Conservation (phyloP, 1,284 basidiomycete genomes). For the Trichosporon coremiiforme region DNA sequence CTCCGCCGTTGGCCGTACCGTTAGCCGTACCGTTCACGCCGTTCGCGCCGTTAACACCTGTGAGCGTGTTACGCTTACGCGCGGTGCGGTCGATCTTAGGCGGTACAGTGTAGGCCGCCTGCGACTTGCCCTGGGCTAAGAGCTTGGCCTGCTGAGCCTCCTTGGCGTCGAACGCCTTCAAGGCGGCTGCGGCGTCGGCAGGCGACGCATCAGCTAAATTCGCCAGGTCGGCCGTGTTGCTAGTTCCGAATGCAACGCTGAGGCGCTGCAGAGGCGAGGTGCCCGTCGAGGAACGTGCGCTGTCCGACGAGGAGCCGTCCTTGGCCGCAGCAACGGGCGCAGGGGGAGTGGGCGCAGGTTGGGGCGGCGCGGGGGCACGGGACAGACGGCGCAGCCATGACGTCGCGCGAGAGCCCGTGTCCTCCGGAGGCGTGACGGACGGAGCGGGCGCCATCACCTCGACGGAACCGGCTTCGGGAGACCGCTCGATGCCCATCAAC, state of each 20-base stretch:
- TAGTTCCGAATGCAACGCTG: slow-evolving; percentile 33
- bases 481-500: slow-evolving; percentile 76
- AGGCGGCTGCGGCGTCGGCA: slow-evolving; percentile 30
- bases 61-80: not conserved
- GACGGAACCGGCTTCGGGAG: not conserved
- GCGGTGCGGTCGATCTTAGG: slow-evolving; percentile 27
- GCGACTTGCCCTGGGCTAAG: slow-evolving; percentile 38
- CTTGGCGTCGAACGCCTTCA: slow-evolving; percentile 43
- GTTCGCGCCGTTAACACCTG: slow-evolving; percentile 12
- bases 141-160: slow-evolving; percentile 40
- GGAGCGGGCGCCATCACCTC: slow-evolving; percentile 8
- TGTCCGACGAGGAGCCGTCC: slow-evolving; percentile 8
- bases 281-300: not conserved
- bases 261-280: slow-evolving; percentile 36
- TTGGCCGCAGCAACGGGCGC: not conserved
- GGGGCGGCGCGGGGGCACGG: slow-evolving; percentile 12
- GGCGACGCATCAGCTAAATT: slow-evolving; percentile 16
- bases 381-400: slow-evolving; percentile 27
- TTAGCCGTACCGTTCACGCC: not conserved
- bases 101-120: slow-evolving; percentile 39
- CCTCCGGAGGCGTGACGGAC: slow-evolving; percentile 9
- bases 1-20: not conserved
- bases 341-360: not conserved
- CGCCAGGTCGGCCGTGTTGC: slow-evolving; percentile 14
- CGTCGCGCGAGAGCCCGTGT: slow-evolving; percentile 13